phyloP scores from a whole-genome alignment of 768 basidiomycete genomes.

The Lactifluus pinguis region DNA sequence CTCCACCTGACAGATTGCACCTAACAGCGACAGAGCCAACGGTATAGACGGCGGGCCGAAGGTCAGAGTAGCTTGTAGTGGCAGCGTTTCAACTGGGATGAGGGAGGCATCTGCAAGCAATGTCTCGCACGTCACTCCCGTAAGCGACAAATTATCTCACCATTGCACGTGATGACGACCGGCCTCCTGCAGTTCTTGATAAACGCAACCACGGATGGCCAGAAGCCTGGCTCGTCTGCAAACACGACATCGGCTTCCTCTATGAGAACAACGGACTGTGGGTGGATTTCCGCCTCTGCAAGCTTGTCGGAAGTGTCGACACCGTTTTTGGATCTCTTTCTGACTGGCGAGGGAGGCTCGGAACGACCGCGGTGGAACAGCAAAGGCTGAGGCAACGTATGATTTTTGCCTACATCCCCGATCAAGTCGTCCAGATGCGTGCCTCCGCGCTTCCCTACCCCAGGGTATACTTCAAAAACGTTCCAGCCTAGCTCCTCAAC shows the following conservation, averaged over 20 bases:
- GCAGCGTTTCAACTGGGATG: slow-evolving; percentile 65
- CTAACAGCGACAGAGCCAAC: slow-evolving; percentile 21
- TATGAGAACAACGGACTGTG: slow-evolving; percentile 80
- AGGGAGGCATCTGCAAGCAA: slow-evolving; percentile 50
- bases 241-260: slow-evolving; percentile 96
- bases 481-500: slow-evolving; percentile 93
- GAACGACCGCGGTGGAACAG: slow-evolving; percentile 14
- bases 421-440: slow-evolving; percentile 69
- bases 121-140: slow-evolving; percentile 7
- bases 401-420: slow-evolving; percentile 92
- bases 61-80: slow-evolving; percentile 60
- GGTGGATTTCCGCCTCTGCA: not conserved
- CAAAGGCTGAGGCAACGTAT: slow-evolving; percentile 34
- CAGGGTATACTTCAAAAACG: slow-evolving; percentile 94
- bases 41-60: slow-evolving; percentile 37
- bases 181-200: slow-evolving; percentile 81
- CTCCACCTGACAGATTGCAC: slow-evolving; percentile 18
- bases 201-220: slow-evolving; percentile 71
- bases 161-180: slow-evolving; percentile 92
- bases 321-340: not conserved
- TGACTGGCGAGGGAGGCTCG: slow-evolving; percentile 13
- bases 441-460: slow-evolving; percentile 83
- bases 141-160: slow-evolving; percentile 37
- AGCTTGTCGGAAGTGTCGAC: not conserved
- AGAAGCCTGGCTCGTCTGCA: slow-evolving; percentile 79